These are phyloP conservation scores for Leishmania amazonensis DNA, from an alignment of 208 protist genomes.

Conservation along the genomic window DNA sequence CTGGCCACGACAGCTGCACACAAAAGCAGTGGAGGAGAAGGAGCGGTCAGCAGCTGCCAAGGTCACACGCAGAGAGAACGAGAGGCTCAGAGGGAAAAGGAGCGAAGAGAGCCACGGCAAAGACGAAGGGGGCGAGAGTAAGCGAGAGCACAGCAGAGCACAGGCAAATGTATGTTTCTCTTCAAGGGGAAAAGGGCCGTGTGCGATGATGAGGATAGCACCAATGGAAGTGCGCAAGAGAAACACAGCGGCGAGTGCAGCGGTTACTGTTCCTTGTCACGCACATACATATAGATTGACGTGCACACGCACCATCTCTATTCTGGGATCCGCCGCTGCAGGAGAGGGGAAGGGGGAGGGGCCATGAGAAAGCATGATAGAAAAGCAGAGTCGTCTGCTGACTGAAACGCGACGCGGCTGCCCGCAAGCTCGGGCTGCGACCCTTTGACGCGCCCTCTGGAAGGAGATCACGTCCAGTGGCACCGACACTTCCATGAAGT, in stretches of 20 bases:
- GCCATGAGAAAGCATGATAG: background rate
- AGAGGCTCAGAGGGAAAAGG: background rate
- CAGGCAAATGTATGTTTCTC: background rate
- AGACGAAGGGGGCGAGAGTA: background rate
- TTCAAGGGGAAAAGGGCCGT: background rate
- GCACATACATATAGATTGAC: background rate
- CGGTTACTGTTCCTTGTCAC: background rate
- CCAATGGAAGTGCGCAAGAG: background rate
- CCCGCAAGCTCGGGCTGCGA: background rate
- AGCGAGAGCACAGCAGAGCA: background rate
- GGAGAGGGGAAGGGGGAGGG: no score
- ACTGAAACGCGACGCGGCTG: background rate
- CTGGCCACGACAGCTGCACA: background rate
- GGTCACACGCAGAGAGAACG: background rate
- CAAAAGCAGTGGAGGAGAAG: background rate
- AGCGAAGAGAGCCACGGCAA: background rate
- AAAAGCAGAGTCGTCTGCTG: background rate
- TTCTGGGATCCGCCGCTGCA: background rate
- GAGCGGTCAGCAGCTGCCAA: background rate
- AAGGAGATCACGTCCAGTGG: background rate
- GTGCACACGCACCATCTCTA: background rate
- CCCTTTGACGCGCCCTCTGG: background rate
- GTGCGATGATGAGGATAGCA: background rate
- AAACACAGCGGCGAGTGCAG: background rate
- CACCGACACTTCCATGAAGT: background rate